Evolutionary conservation across 2,329 filamentous ascomycete genomes (phyloP).

Genomic region (Fusarium xyrophilum): DNA sequence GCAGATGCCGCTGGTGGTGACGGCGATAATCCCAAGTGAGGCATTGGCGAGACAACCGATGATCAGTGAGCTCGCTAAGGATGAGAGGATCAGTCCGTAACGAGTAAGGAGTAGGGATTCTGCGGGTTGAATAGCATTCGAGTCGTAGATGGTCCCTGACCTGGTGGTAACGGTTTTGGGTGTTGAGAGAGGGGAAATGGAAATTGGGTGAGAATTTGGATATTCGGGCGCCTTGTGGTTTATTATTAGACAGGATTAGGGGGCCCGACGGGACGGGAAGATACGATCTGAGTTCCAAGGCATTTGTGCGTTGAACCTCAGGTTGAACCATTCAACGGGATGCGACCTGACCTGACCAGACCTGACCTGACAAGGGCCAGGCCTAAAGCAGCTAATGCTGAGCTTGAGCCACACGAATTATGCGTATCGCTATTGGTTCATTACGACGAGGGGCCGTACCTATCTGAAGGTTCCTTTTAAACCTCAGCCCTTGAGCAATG

Average conservation of each 20-base stretch:
- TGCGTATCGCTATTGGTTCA: slow-evolving; percentile 11
- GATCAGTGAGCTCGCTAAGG: neutral
- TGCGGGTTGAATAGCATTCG: neutral
- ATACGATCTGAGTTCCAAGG: slow-evolving; percentile 30
- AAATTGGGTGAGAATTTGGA: slow-evolving; percentile 19
- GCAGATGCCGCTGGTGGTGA: slow-evolving; percentile 32
- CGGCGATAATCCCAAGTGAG: slow-evolving; percentile 18
- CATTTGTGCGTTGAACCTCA: slow-evolving; percentile 45
- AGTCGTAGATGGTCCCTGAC: neutral
- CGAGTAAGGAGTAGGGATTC: neutral
- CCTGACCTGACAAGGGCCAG: slow-evolving; percentile 28
- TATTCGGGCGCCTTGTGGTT: slow-evolving; percentile 30
- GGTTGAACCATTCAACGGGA: slow-evolving; percentile 25
- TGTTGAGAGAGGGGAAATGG: slow-evolving; percentile 10
- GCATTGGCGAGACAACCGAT: slow-evolving; percentile 22
- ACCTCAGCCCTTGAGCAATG: neutral
- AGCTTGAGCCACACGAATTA: slow-evolving; percentile 14
- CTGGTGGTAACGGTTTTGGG: neutral
- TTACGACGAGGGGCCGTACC: too few relatives aligned
- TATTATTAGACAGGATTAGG: slow-evolving; percentile 7
- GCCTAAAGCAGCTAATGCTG: slow-evolving; percentile 39
- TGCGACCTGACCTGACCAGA: neutral
- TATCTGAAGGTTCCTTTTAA: neutral
- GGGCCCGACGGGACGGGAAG: slow-evolving; percentile 1
- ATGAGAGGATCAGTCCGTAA: neutral